Conservation (phyloP, 768 basidiomycete genomes). For the Panaeolus papilionaceus region DNA sequence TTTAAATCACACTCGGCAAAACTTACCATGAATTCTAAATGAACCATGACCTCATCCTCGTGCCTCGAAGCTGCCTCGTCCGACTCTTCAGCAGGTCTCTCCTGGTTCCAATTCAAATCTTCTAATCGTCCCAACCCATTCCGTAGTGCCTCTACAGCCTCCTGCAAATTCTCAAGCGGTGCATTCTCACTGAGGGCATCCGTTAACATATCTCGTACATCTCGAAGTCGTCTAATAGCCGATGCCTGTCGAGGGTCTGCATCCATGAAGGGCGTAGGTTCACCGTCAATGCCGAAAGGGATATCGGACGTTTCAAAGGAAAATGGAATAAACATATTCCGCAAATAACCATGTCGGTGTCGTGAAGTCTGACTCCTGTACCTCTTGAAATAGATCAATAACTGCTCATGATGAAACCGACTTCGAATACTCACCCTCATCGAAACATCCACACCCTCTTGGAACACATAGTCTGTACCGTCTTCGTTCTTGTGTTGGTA, state of each 20-base stretch:
- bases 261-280: not conserved
- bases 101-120: conserved; percentile 6
- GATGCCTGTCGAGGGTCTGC: not conserved
- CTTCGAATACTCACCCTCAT: conserved; percentile 51
- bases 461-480: conserved; percentile 64
- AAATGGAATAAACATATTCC: conserved; percentile 22
- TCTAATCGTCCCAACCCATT: conserved; percentile 23
- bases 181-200: conserved; percentile 28
- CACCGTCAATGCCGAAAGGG: not conserved
- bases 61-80: conserved; percentile 24
- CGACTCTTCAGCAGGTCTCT: conserved; percentile 19
- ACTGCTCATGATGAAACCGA: not conserved
- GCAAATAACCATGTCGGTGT: conserved; percentile 13
- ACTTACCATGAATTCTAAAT: conserved; percentile 39
- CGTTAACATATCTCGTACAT: conserved; percentile 29
- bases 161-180: conserved; percentile 24
- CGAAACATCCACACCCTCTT: conserved; percentile 56
- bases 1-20: not conserved
- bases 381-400: conserved; percentile 21
- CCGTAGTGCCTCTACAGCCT: conserved; percentile 27
- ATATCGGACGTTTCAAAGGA: conserved; percentile 17
- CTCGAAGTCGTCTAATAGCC: conserved; percentile 22
- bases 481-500: conserved; percentile 75
- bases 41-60: conserved; percentile 35
- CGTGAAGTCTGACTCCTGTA: conserved; percentile 23